A percentile compares a stretch with the other conserved stretches of the same genome.
Conservation (phyloP, 495 filamentous ascomycete genomes). For the Penicillium lividum region DNA sequence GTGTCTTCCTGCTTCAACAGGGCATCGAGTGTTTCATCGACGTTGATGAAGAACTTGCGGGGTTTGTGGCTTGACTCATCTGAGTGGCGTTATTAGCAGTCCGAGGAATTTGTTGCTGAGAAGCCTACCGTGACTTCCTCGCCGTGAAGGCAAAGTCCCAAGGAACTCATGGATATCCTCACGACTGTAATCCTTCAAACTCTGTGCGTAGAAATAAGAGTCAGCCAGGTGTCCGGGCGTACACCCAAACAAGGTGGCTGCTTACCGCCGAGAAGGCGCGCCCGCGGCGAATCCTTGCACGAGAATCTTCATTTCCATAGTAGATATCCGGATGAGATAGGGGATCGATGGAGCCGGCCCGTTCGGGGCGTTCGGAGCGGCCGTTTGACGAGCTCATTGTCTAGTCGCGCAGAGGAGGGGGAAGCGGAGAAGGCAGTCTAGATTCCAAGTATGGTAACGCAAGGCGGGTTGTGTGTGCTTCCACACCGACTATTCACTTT, state of each 20-base stretch:
- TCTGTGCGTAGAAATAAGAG: slow-evolving; percentile 27
- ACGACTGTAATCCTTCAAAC: slow-evolving; percentile 37
- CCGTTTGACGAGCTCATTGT: slow-evolving; percentile 40
- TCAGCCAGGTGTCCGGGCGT: slow-evolving; percentile 14
- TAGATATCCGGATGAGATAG: slow-evolving; percentile 51
- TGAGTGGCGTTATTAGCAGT: slow-evolving; percentile 24
- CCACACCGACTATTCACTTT: slow-evolving; percentile 25
- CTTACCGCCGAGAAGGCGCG: slow-evolving; percentile 53
- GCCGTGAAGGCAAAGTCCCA: slow-evolving; percentile 37
- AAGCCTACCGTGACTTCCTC: slow-evolving; percentile 51
- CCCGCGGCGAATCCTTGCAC: slow-evolving; percentile 37
- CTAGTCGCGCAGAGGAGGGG: slow-evolving; percentile 3
- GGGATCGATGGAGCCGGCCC: slow-evolving; percentile 44
- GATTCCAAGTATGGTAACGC: slow-evolving; percentile 26
- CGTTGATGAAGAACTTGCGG: slow-evolving; percentile 74
- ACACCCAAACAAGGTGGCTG: slow-evolving; percentile 22
- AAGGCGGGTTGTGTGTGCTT: slow-evolving; percentile 14
- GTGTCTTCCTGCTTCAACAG: slow-evolving; percentile 84
- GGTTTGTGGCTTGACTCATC: slow-evolving; percentile 53
- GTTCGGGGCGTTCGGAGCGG: slow-evolving; percentile 14
- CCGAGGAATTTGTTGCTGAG: background rate
- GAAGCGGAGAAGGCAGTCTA: slow-evolving; percentile 5
- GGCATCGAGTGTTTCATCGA: slow-evolving; percentile 70
- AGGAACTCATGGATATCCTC: slow-evolving; percentile 39
- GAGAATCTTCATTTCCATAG: slow-evolving; percentile 47